A percentile compares a stretch with the other conserved stretches of the same genome.
phyloP scores from a whole-genome alignment of 202 grass and related monocot species.

The Zizania palustris region DNA sequence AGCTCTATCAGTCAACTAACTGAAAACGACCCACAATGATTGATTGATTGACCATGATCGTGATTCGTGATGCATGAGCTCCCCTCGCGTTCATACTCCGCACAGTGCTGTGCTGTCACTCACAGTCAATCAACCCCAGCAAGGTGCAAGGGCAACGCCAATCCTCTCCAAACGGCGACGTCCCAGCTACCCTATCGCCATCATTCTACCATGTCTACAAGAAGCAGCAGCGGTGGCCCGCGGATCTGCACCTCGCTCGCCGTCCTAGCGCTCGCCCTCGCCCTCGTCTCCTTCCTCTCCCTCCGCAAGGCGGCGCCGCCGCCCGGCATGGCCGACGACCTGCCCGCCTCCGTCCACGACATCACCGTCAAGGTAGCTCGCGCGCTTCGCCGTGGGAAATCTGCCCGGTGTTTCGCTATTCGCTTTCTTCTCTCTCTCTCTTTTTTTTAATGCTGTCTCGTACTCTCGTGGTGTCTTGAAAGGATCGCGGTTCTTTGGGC shows the following conservation, averaged over 20 bases:
- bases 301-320: background rate
- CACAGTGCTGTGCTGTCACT: no score
- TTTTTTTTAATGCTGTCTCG: background rate
- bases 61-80: no score
- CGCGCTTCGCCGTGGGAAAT: background rate
- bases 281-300: slow-evolving; percentile 28
- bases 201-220: background rate
- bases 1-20: no score
- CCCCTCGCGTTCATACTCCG: no score
- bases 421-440: no score
- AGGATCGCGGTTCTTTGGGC: background rate
- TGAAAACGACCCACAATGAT: no score
- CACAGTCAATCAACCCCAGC: no score
- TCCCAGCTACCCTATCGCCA: background rate
- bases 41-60: no score
- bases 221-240: background rate
- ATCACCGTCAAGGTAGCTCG: slow-evolving; percentile 50
- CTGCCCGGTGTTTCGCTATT: background rate
- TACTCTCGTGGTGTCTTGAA: background rate
- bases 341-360: slow-evolving; percentile 57
- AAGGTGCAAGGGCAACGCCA: no score
- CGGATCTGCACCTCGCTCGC: slow-evolving; percentile 22
- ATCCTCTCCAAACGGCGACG: background rate
- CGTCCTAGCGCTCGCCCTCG: slow-evolving; percentile 35
- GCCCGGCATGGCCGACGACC: slow-evolving; percentile 39